Evolutionary conservation across 108 stramenopile species (phyloP), one percentile per base, ranked within the genome.

Genomic region (Nitzschia sp.): DNA sequence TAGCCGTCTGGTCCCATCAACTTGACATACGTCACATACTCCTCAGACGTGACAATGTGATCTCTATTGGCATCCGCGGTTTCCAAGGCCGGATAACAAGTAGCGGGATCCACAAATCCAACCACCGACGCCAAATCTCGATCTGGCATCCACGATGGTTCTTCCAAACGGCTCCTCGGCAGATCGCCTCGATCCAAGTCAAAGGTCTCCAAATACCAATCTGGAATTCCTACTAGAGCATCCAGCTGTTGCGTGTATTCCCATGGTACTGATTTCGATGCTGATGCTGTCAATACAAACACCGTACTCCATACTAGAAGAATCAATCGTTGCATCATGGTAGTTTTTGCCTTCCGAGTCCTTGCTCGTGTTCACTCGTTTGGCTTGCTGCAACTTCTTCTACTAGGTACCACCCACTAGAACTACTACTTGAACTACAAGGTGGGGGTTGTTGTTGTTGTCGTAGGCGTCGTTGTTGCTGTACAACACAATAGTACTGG

Each of bases 1-100:
- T 67, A 65, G 10, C 41, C 69, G n/a, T 46, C 24, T 7, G 63
- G 65, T 46, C 65, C 73, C 41, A 58, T 65, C 26, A 37, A 19
- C 53, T 76, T 69, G 22, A 61, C 19, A 53, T 70, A 76, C 25
- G 53, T 53, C 8, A 76, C 69, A 51, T 76, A 76, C 29, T 63
- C 62, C 10, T 61, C 54, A n/a, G 37, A 34, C 41, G 69, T 44
- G 59, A 76, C 53, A 17, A 52, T 20, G 19, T 43, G 26, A 34
- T 70, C 41, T 17, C 51, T 52, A 0, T 67, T 53, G 14, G 40
- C 41, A 21, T 62, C 61, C 1, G 75, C 59, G 10, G 24, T 44
- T 19, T 55, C 50, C 62, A 76, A 51, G 10, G 63, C 50, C 15
- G 63, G 46, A 41, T 65, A 70, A 62, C 75, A 76, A 26, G 40